A percentile compares a stretch with the other conserved stretches of the same genome.
These are phyloP conservation scores for Iberis pinnata DNA, from an alignment of 345 rosid genomes.

Conservation along the genomic window DNA sequence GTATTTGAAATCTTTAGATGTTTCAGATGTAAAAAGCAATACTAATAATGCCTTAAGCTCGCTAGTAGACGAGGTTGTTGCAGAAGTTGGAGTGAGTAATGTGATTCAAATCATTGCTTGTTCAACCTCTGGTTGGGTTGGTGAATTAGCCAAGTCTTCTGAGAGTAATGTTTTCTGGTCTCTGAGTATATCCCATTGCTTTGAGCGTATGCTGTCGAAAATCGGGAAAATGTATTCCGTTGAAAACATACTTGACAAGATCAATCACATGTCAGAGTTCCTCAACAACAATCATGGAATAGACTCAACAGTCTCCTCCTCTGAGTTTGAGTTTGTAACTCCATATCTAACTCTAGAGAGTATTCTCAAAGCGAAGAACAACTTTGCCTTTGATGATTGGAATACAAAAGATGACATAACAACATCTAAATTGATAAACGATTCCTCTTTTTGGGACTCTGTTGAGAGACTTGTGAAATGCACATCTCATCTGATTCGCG, in stretches of 20 bases:
- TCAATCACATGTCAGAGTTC: conserved; percentile 9
- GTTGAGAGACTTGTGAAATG: conserved; percentile 42
- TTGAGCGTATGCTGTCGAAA: conserved; percentile 47
- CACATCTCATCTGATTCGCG: conserved; percentile 40
- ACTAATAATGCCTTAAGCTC: conserved; percentile 28
- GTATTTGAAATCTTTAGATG: conserved; percentile 44
- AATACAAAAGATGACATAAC: conserved; percentile 28
- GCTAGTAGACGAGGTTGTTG: conserved; percentile 35
- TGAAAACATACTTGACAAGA: conserved; percentile 25
- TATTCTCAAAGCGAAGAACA: conserved; percentile 36
- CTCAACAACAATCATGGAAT: conserved; percentile 25
- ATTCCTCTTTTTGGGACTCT: conserved; percentile 42
- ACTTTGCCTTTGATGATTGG: conserved; percentile 43
- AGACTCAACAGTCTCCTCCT: conserved; percentile 29
- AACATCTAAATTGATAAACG: conserved; percentile 30
- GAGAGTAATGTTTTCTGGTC: conserved; percentile 45
- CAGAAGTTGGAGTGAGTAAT: conserved; percentile 44
- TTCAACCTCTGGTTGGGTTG: conserved; percentile 50
- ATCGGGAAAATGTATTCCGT: conserved; percentile 25
- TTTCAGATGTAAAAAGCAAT: conserved; percentile 27
- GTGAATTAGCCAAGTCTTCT: conserved; percentile 36
- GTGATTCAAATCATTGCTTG: conserved; percentile 46
- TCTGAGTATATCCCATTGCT: conserved; percentile 48
- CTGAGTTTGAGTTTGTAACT: conserved; percentile 24
- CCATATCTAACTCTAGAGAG: conserved; percentile 44